Evolutionary conservation across 192 early-diverging fungal genomes (phyloP).

Genomic region (Backusella psychrophila): DNA sequence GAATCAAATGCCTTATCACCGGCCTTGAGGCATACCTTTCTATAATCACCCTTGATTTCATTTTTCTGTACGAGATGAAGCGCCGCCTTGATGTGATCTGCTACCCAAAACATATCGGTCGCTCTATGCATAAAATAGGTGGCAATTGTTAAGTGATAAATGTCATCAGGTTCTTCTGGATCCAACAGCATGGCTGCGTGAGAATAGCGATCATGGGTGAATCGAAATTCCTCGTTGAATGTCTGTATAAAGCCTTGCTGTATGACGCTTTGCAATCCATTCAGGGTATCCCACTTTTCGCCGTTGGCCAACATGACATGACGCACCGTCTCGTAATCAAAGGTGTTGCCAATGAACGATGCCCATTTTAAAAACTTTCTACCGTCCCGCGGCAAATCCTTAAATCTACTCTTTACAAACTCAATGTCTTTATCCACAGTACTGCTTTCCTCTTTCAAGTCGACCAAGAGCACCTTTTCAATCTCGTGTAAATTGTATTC

Average conservation of each 20-base stretch:
- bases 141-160: slow-evolving; percentile 28
- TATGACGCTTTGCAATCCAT: slow-evolving; percentile 26
- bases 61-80: slow-evolving; percentile 19
- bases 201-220: slow-evolving; percentile 33
- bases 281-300: slow-evolving; percentile 11
- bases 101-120: slow-evolving; percentile 30
- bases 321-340: slow-evolving; percentile 24
- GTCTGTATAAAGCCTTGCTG: slow-evolving; percentile 33
- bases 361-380: slow-evolving; percentile 35
- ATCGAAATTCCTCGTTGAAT: slow-evolving; percentile 28
- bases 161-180: not conserved
- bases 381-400: slow-evolving; percentile 29
- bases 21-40: slow-evolving; percentile 15
- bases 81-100: slow-evolving; percentile 29
- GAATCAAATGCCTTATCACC: slow-evolving; percentile 28
- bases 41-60: slow-evolving; percentile 20
- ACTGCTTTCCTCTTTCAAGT: not conserved
- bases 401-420: slow-evolving; percentile 23
- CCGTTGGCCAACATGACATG: slow-evolving; percentile 23
- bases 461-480: slow-evolving; percentile 15
- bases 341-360: slow-evolving; percentile 33
- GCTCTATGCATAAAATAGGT: slow-evolving; percentile 19
- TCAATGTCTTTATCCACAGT: slow-evolving; percentile 19
- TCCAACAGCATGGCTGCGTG: slow-evolving; percentile 26
- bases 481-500: slow-evolving; percentile 33